Conservation (phyloP, 179 eudicot species). For the Camellia oleifera region DNA sequence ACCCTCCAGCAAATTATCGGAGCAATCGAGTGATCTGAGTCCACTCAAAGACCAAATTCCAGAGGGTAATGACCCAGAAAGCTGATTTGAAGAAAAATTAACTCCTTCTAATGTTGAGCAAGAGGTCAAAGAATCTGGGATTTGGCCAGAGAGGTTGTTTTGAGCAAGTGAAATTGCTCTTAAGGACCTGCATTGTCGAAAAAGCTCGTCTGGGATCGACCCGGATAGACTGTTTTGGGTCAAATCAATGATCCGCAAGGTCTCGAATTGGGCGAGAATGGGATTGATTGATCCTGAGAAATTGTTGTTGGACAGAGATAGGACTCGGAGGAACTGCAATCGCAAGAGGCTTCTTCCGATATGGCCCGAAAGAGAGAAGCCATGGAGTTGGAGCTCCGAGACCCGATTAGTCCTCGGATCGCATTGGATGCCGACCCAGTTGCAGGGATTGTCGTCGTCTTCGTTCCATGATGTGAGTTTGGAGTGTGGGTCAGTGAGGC, state of each 20-base stretch:
- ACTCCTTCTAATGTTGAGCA: conserved; percentile 52
- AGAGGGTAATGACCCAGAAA: conserved; percentile 57
- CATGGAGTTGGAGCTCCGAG: conserved; percentile 49
- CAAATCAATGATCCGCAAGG: conserved; percentile 51
- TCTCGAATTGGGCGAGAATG: conserved; percentile 49
- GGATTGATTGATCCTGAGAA: conserved; percentile 61
- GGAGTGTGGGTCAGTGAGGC: conserved; percentile 58
- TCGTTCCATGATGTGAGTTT: conserved; percentile 76
- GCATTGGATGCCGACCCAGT: conserved; percentile 70
- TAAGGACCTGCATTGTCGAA: conserved; percentile 70
- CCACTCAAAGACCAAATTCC: conserved; percentile 68
- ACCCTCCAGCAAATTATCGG: conserved; percentile 59
- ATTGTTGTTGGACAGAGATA: conserved; percentile 62
- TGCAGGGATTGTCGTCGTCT: conserved; percentile 61
- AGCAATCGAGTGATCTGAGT: conserved; percentile 59
- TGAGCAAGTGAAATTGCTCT: conserved; percentile 53
- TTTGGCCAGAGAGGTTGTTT: conserved; percentile 56
- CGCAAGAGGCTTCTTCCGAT: conserved; percentile 53
- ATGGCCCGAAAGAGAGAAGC: conserved; percentile 68
- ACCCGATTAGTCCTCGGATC: conserved; percentile 48
- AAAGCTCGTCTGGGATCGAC: conserved; percentile 56
- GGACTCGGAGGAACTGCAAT: conserved; percentile 43
- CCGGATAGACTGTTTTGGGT: conserved; percentile 65
- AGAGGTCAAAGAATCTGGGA: conserved; percentile 57
- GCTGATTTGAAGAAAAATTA: conserved; percentile 59